Evolutionary conservation across 108 stramenopile genomes (phyloP).

Genomic region (Mediolabrus comicus): DNA sequence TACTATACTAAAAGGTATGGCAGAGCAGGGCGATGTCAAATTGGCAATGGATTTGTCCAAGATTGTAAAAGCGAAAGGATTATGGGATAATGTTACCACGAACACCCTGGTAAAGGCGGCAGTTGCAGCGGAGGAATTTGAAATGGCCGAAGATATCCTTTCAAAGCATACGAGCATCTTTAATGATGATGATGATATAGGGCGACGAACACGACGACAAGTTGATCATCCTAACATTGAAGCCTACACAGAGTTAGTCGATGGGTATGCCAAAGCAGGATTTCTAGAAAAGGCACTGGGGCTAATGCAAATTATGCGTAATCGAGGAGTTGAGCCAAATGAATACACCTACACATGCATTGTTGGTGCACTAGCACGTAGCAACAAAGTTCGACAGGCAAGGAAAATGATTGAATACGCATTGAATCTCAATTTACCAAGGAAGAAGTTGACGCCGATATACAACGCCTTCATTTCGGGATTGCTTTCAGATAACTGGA

Average conservation of each 20-base stretch:
- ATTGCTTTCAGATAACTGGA: conserved; percentile 28
- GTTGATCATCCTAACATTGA: conserved; percentile 76
- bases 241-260: conserved; percentile 79
- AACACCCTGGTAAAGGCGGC: conserved; percentile 82
- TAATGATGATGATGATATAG: neutral
- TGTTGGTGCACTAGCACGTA: conserved; percentile 67
- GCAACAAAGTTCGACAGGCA: conserved; percentile 56
- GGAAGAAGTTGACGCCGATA: conserved; percentile 25
- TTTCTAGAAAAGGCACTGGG: conserved; percentile 57
- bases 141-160: conserved; percentile 62
- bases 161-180: conserved; percentile 39
- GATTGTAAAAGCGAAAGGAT: conserved; percentile 36
- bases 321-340: conserved; percentile 61
- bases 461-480: conserved; percentile 83
- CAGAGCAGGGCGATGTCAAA: conserved; percentile 39
- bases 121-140: conserved; percentile 56
- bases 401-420: conserved; percentile 57
- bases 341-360: conserved; percentile 78
- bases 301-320: conserved; percentile 59
- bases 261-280: conserved; percentile 69
- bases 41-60: conserved; percentile 53
- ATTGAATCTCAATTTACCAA: conserved; percentile 24
- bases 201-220: neutral
- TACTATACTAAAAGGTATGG: conserved; percentile 78
- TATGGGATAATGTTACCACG: conserved; percentile 83